Evolutionary conservation across 192 early-diverging fungal genomes (phyloP), one percentile per base, ranked within the genome.

Genomic region (Coemansia sp.): DNA sequence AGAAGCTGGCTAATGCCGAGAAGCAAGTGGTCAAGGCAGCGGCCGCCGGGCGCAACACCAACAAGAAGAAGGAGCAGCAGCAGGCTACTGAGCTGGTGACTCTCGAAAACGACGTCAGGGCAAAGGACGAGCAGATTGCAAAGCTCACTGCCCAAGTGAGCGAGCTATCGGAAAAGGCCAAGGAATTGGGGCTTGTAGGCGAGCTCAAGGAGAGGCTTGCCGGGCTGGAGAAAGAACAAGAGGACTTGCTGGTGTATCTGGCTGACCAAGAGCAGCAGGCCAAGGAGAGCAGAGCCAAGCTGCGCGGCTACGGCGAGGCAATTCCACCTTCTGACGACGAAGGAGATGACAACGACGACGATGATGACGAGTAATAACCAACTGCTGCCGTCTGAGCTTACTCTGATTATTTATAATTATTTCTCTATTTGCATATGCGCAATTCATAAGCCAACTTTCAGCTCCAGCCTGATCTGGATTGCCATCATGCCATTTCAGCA

Each of bases 211-310:
- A 41, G 67, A 82, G 64, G 59, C 31, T 83, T 3, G 67, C 68
- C 0, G 53, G 57, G 4, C 22, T 75, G 22, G 87, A 88, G 69
- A 87, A 86, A 59, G 92, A 94, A 64, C 92, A 93, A 54, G 94
- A 95, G 59, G 94, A 96, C 67, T 67, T 95, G 59, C 78, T 95
- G 37, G 88, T 94, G 31, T 92, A 87, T 57, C 67, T 95, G 63
- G 92, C 91, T 2, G 95, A 96, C 47, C 93, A 94, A 67, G 94
- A 95, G 60, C 85, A 85, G 29, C 85, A 85, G 65, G 84, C 86
- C 45, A 85, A 84, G 64, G 73, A 84, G 31, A 82, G 85, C 67
- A 83, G 86, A 15, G 68, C 66, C 25, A 76, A 74, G 49, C 74
- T 90, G 66, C 81, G 82, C 41, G 69, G 60, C 38, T 78, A 86